Conservation (phyloP, 192 early-diverging fungal genomes). For the Rhizophagus prolifer region DNA sequence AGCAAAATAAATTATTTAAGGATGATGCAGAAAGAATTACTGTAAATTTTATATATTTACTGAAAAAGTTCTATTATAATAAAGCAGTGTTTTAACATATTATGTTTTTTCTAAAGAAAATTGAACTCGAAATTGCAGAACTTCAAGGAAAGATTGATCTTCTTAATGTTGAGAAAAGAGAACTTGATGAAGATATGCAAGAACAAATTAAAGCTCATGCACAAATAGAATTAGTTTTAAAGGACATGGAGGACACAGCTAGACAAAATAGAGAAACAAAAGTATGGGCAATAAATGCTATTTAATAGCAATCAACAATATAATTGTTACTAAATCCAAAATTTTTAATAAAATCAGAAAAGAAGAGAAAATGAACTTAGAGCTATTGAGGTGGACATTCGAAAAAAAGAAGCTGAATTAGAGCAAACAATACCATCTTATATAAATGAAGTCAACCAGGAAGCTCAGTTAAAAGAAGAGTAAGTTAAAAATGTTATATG, state of each 20-base stretch:
- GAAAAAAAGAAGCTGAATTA: slow-evolving; percentile 64
- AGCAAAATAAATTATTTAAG: slow-evolving; percentile 55
- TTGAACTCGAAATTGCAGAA: slow-evolving; percentile 60
- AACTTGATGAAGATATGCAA: slow-evolving; percentile 71
- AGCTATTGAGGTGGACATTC: slow-evolving; percentile 57
- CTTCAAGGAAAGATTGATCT: slow-evolving; percentile 65
- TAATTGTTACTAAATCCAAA: not conserved
- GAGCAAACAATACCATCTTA: slow-evolving; percentile 63
- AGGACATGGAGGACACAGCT: slow-evolving; percentile 72
- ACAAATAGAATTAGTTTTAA: slow-evolving; percentile 74
- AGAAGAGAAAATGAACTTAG: slow-evolving; percentile 37
- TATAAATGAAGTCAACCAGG: slow-evolving; percentile 54
- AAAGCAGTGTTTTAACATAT: not conserved
- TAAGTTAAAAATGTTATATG: slow-evolving; percentile 36
- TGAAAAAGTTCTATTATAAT: not conserved
- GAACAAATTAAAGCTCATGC: slow-evolving; percentile 75
- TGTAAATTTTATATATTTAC: slow-evolving; percentile 9
- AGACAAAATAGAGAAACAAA: slow-evolving; percentile 31
- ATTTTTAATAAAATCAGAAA: slow-evolving; percentile 13
- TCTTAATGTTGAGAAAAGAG: slow-evolving; percentile 65
- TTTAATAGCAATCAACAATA: not conserved
- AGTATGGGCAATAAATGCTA: not conserved
- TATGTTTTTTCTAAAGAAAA: slow-evolving; percentile 17
- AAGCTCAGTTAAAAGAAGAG: slow-evolving; percentile 62
- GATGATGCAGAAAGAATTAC: slow-evolving; percentile 53